phyloP scores from a whole-genome alignment of 495 filamentous ascomycete genomes.

The Aspergillus avenaceus region DNA sequence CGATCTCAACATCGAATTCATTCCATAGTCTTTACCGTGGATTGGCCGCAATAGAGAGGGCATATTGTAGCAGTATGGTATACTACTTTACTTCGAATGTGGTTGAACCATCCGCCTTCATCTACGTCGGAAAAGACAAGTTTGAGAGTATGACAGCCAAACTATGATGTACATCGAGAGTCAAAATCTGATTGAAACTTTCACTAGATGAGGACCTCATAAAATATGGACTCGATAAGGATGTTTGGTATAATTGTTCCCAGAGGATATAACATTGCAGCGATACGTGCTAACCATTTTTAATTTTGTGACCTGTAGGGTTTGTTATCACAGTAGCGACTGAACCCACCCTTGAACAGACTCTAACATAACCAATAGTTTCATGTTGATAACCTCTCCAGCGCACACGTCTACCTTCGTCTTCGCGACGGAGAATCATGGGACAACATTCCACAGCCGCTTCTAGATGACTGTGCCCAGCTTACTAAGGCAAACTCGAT shows the following conservation, averaged over 20 bases:
- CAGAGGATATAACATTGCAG: neutral
- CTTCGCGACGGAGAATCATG: constrained; percentile 77
- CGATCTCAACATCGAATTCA: too few relatives aligned
- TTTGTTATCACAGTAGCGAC: constrained; percentile 21
- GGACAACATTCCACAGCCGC: constrained; percentile 71
- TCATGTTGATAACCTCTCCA: constrained; percentile 95
- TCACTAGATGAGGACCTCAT: constrained; percentile 89
- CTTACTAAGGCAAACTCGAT: constrained; percentile 98
- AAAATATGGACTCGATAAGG: constrained; percentile 85
- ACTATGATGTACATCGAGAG: too few relatives aligned
- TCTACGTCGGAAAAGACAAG: constrained; percentile 98
- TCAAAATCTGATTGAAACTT: constrained; percentile 19
- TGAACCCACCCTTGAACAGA: constrained; percentile 1
- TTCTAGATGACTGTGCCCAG: constrained; percentile 85
- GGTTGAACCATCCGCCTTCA: constrained; percentile 69
- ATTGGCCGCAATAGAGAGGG: neutral
- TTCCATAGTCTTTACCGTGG: too few relatives aligned
- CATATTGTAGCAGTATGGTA: constrained; percentile 60
- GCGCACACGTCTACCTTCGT: constrained; percentile 91
- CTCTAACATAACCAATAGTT: constrained; percentile 54
- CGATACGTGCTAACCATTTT: neutral
- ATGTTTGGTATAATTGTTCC: constrained; percentile 70
- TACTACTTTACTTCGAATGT: constrained; percentile 90
- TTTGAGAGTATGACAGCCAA: constrained; percentile 78
- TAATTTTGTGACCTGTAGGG: constrained; percentile 26